phyloP scores from a whole-genome alignment of 306 rosid genomes.

The Clitoria ternatea region DNA sequence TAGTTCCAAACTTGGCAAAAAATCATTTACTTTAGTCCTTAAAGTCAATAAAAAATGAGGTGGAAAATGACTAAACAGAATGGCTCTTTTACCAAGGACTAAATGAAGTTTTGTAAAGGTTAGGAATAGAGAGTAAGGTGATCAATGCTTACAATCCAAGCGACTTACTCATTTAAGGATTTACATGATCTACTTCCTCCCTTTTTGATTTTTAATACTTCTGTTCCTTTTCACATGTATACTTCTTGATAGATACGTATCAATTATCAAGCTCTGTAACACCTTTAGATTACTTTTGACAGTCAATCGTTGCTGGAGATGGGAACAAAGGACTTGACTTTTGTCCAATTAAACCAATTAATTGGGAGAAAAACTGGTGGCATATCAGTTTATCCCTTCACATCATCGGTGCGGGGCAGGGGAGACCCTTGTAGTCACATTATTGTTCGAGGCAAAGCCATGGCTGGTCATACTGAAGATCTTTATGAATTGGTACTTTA shows the following conservation, averaged over 20 bases:
- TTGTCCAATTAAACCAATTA: conserved; percentile 94
- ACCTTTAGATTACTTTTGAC: conserved; percentile 38
- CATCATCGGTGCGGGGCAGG: conserved; percentile 79
- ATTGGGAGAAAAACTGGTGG: conserved; percentile 99
- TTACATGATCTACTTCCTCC: neutral
- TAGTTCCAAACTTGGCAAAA: neutral
- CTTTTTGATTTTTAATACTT: neutral
- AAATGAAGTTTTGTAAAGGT: neutral
- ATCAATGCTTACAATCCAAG: neutral
- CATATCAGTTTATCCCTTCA: conserved; percentile 91
- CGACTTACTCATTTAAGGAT: neutral
- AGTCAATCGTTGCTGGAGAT: conserved; percentile 97
- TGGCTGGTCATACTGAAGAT: conserved; percentile 85
- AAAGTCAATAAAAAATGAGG: neutral
- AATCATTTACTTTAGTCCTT: neutral
- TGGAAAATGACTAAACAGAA: neutral
- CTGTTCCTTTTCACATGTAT: conserved; percentile 19
- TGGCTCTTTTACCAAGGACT: neutral
- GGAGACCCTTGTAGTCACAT: conserved; percentile 78
- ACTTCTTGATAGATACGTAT: conserved; percentile 1
- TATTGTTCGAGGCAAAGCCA: conserved; percentile 93
- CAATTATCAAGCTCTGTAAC: neutral
- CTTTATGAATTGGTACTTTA: conserved; percentile 74
- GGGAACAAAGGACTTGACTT: conserved; percentile 95
- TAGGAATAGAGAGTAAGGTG: neutral